Evolutionary conservation across 139 green algal genomes (phyloP), one percentile per base, ranked within the genome.

Genomic region (Tetraselmis chui): DNA sequence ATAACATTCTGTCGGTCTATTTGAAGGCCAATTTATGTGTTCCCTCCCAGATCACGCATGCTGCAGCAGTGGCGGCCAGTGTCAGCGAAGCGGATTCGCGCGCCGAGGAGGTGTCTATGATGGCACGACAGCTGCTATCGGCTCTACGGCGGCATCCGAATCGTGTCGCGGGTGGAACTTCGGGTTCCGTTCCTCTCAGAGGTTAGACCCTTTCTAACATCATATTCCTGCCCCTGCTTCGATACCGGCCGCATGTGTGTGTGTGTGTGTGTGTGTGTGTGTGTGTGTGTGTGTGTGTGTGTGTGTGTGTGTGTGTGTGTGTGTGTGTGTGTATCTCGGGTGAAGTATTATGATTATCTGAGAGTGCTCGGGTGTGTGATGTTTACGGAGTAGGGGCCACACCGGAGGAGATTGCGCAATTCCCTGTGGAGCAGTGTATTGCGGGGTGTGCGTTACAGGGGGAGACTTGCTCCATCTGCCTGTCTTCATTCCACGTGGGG

Each of bases 71-170:
- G 67, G 59, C 80, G 18, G 81, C 80, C 27, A 79, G 82, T 23
- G 77, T 86, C 30, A 75, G 59, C 26, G 29, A 45, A 18, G 59
- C 86, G 2, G 85, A 28, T 26, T 26, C 83, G 86, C 45, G 45
- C 22, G 86, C 86, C 23, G 86, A 89, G 74, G 80, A 89, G 76
- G 84, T 87, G 26, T 86, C 84, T 23, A 76, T 77, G 27, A 89
- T 89, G 86, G 84, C 86, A 23, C 83, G 86, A 29, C 86, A 89
- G 74, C 80, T 89, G 67, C 84, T 89, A 59, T 30, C 45, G 22
- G 87, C 88, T 30, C 82, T 87, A 59, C 81, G 88, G 27, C 45
- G 45, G 45, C 45, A 67, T 18, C 45, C 45, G 11, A 67, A 67
- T 18, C 45, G 45, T 18, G 11, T 25, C 45, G 45, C 45, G 5